Percentiles rank a stretch among this genome's conserved stretches.
phyloP scores from a whole-genome alignment of 129 eudicot genomes.

The Flaveria brownii region DNA sequence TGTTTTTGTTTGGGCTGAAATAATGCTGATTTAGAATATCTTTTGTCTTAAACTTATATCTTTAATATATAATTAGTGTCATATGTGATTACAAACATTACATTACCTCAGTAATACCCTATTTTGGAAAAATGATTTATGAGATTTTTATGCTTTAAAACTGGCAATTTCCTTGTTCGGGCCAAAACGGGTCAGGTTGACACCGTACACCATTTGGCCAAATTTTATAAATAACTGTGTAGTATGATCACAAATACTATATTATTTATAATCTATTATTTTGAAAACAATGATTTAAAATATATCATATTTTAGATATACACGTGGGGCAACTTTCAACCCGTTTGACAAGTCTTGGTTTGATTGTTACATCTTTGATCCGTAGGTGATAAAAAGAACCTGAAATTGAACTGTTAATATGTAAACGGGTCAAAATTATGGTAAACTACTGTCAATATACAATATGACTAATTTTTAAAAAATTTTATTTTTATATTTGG shows the following conservation, averaged over 20 bases:
- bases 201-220: neutral
- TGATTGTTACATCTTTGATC: neutral
- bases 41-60: neutral
- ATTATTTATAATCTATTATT: neutral
- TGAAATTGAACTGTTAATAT: neutral
- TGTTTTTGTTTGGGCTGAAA: neutral
- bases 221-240: neutral
- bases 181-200: neutral
- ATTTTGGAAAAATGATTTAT: neutral
- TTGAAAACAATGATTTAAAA: neutral
- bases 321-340: neutral
- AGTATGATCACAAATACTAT: neutral
- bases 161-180: neutral
- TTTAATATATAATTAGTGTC: neutral
- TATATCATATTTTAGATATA: neutral
- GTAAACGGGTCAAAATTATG: neutral
- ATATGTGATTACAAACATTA: neutral
- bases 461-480: conserved; percentile 9
- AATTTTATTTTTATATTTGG: conserved; percentile 3
- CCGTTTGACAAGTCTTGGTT: neutral
- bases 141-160: neutral
- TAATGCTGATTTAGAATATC: neutral
- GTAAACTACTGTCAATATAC: neutral
- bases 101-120: neutral
- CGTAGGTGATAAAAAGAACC: neutral